Conservation (phyloP, 1,284 basidiomycete genomes). For the Sporisorium scitamineum region DNA sequence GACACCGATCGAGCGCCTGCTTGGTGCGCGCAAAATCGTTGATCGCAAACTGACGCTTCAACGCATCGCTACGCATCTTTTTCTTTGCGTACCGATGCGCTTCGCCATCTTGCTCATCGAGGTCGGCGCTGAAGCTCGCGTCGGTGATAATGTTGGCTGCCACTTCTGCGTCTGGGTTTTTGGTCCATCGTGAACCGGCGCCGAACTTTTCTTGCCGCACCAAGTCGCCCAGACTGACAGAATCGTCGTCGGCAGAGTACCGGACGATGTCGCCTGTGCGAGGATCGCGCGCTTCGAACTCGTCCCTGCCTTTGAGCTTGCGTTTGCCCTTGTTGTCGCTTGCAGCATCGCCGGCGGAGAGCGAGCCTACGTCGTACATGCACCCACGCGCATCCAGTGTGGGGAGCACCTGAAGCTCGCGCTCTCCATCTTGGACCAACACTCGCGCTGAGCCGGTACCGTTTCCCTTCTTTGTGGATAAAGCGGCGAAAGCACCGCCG, state of each 20-base stretch:
- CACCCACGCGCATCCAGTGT: constrained; percentile 87
- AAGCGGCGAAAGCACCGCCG: constrained; percentile 43
- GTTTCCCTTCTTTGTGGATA: not conserved
- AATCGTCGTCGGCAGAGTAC: constrained; percentile 79
- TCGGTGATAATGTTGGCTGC: constrained; percentile 88
- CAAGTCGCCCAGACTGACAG: constrained; percentile 86
- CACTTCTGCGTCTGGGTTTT: constrained; percentile 89
- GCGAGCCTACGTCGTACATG: constrained; percentile 89
- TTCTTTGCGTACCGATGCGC: constrained; percentile 89
- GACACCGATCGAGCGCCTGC: constrained; percentile 85
- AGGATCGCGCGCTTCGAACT: constrained; percentile 87
- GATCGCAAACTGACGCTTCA: constrained; percentile 97
- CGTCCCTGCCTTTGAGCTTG: constrained; percentile 75
- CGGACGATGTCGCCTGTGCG: constrained; percentile 72
- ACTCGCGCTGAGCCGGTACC: constrained; percentile 6
- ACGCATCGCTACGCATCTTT: constrained; percentile 93
- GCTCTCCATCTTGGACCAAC: constrained; percentile 23
- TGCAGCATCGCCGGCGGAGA: constrained; percentile 70
- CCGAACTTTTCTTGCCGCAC: constrained; percentile 90
- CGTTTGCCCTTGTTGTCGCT: constrained; percentile 71
- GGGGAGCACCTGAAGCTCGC: constrained; percentile 82
- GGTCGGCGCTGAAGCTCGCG: constrained; percentile 77
- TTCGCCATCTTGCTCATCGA: constrained; percentile 97
- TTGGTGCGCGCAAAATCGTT: constrained; percentile 94
- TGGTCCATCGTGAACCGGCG: constrained; percentile 88